Evolutionary conservation across 148 eudicot species (phyloP).

Genomic region (Rhododendron mucronatum): DNA sequence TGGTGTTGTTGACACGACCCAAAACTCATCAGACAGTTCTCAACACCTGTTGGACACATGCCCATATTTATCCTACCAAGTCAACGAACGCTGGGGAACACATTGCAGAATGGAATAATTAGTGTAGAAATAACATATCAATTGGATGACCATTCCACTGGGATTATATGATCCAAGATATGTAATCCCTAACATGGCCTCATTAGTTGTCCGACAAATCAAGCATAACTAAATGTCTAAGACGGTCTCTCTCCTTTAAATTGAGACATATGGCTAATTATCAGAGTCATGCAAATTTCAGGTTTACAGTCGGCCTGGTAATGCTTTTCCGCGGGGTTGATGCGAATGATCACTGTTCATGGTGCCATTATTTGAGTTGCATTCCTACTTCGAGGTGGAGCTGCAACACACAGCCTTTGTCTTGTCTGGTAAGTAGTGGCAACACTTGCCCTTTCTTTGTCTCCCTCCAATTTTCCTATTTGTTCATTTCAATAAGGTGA

Average conservation of each 20-base stretch:
- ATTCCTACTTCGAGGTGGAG: slow-evolving; percentile 73
- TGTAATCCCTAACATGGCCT: neutral
- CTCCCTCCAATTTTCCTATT: neutral
- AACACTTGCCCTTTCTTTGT: too few species aligned
- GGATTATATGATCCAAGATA: neutral
- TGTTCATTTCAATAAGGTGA: neutral
- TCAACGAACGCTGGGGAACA: neutral
- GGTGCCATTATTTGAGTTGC: slow-evolving; percentile 92
- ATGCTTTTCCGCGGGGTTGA: slow-evolving; percentile 65
- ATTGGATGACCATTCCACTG: neutral
- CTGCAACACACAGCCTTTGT: slow-evolving; percentile 52
- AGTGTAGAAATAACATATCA: neutral
- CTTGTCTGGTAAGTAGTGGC: slow-evolving; percentile 52
- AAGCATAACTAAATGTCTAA: neutral
- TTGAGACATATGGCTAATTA: neutral
- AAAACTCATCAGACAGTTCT: neutral
- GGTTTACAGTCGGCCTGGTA: slow-evolving; percentile 53
- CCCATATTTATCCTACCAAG: neutral
- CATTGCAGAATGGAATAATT: neutral
- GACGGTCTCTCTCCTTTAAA: neutral
- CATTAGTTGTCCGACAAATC: neutral
- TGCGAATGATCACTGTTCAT: slow-evolving; percentile 68
- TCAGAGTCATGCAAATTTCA: slow-evolving; percentile 20
- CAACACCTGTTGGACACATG: neutral
- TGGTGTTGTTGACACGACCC: neutral